Percentiles rank a stretch among this genome's conserved stretches.
These are phyloP conservation scores for Oidiodendron maius DNA, from an alignment of 495 filamentous ascomycete genomes.

Conservation along the genomic window DNA sequence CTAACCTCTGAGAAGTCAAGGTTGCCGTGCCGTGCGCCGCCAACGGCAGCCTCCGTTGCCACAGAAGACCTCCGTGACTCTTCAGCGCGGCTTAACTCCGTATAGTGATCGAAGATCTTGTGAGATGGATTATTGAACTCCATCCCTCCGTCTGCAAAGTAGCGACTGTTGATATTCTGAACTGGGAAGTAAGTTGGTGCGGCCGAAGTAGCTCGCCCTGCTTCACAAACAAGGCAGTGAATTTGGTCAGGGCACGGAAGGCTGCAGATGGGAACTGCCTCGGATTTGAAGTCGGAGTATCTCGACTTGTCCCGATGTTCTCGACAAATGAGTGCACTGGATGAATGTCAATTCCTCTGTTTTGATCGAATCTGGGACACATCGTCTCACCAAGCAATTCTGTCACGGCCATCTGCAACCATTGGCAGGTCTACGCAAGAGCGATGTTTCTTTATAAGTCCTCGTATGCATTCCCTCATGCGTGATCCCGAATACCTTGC, in stretches of 20 bases:
- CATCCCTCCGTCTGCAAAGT: conserved; percentile 11
- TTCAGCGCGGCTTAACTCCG: not conserved
- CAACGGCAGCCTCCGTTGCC: not conserved
- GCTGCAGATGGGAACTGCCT: conserved; percentile 9
- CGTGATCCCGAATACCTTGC: conserved; percentile 11
- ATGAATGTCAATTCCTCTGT: conserved; percentile 5
- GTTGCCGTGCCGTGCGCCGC: conserved; percentile 4
- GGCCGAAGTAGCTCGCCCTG: conserved; percentile 28
- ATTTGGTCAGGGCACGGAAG: conserved; percentile 7
- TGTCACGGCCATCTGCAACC: conserved; percentile 1
- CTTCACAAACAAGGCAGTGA: conserved; percentile 24
- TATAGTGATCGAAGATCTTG: conserved; percentile 8
- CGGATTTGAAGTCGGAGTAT: conserved; percentile 9
- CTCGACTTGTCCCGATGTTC: conserved; percentile 10
- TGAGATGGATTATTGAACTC: conserved; percentile 10
- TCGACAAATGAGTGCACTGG: conserved; percentile 9
- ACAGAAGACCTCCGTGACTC: conserved; percentile 5
- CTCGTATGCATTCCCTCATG: not conserved
- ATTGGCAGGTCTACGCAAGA: conserved; percentile 1
- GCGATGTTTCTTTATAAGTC: not conserved
- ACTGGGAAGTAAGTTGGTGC: conserved; percentile 27
- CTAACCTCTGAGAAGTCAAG: conserved; percentile 17
- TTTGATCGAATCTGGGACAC: not conserved
- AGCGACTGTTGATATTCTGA: conserved; percentile 4
- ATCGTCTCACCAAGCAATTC: conserved; percentile 8